A percentile compares a stretch with the other conserved stretches of the same genome.
Evolutionary conservation across 805 yeast species (phyloP).

Genomic region (Torulaspora franciscae): DNA sequence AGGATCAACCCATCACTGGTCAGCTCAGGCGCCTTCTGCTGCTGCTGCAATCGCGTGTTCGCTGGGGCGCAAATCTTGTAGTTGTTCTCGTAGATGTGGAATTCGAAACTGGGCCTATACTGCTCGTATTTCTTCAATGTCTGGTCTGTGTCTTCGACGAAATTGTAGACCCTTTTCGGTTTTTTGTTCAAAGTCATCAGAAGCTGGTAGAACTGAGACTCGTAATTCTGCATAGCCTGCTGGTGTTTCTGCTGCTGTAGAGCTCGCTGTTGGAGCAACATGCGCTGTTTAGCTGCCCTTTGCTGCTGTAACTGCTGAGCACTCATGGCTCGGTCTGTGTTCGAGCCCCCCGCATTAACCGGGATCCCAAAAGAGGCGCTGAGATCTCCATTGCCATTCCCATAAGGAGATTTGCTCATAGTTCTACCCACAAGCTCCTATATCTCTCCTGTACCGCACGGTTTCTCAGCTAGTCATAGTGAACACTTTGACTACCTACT

Average conservation of each 20-base stretch:
- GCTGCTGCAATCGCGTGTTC: slow-evolving; percentile 33
- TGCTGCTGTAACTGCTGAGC: slow-evolving; percentile 25
- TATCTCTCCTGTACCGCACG: not conserved
- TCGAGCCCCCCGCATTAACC: slow-evolving; percentile 14
- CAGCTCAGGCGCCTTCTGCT: slow-evolving; percentile 35
- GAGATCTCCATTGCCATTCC: not conserved
- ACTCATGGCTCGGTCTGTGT: slow-evolving; percentile 14
- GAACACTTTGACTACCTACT: not conserved
- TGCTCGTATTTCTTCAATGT: slow-evolving; percentile 71
- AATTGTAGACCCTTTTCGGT: slow-evolving; percentile 48
- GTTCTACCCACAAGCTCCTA: not conserved
- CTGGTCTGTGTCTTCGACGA: slow-evolving; percentile 67
- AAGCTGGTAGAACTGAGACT: slow-evolving; percentile 39
- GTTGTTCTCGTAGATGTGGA: slow-evolving; percentile 89
- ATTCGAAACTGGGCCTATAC: slow-evolving; percentile 74
- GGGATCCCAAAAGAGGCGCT: slow-evolving; percentile 21
- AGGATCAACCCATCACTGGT: slow-evolving; percentile 72
- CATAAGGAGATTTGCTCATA: slow-evolving; percentile 8
- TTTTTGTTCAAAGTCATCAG: slow-evolving; percentile 34
- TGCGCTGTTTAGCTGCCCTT: slow-evolving; percentile 28
- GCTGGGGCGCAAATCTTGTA: slow-evolving; percentile 81
- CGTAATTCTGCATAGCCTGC: slow-evolving; percentile 41
- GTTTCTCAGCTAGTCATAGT: not conserved
- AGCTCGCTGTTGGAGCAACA: slow-evolving; percentile 34
- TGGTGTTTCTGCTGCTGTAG: slow-evolving; percentile 35